phyloP scores from a whole-genome alignment of 208 protist species.

The Leishmania tropica region DNA sequence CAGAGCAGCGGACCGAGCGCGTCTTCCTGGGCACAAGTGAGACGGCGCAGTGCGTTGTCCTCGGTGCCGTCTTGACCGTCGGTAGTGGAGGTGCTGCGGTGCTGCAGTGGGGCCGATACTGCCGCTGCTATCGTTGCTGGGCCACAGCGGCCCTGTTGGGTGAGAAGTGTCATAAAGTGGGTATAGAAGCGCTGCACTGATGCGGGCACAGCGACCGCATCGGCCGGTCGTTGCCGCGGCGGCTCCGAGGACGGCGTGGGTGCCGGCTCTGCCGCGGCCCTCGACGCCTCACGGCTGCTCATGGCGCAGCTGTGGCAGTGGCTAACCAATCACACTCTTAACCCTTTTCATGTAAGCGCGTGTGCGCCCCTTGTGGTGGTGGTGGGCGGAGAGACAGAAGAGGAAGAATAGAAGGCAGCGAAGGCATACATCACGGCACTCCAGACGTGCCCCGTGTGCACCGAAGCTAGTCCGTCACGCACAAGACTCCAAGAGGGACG shows the following conservation, averaged over 20 bases:
- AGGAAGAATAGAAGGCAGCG: background rate
- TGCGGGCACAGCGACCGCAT: constrained; percentile 2
- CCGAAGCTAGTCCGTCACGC: background rate
- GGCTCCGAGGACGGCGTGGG: background rate
- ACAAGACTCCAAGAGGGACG: background rate
- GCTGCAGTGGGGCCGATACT: background rate
- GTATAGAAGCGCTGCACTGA: constrained; percentile 11
- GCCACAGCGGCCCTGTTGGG: background rate
- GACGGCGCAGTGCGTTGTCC: constrained; percentile 11
- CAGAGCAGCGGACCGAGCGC: constrained; percentile 20
- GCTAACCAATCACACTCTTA: background rate
- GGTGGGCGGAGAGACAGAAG: background rate
- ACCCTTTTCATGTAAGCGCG: background rate
- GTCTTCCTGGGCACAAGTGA: constrained; percentile 7
- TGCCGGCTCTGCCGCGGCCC: background rate
- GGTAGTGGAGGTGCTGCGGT: background rate
- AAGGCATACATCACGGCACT: background rate
- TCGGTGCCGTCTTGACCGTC: background rate
- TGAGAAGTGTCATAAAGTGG: constrained; percentile 8
- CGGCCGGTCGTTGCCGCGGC: background rate
- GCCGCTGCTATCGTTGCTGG: background rate
- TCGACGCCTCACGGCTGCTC: background rate
- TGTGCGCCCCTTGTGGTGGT: background rate
- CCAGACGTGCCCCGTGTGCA: background rate
- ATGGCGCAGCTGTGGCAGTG: background rate